A percentile compares a stretch with the other conserved stretches of the same genome.
phyloP scores from a whole-genome alignment of 306 rosid species.

The Cicer cuneatum region DNA sequence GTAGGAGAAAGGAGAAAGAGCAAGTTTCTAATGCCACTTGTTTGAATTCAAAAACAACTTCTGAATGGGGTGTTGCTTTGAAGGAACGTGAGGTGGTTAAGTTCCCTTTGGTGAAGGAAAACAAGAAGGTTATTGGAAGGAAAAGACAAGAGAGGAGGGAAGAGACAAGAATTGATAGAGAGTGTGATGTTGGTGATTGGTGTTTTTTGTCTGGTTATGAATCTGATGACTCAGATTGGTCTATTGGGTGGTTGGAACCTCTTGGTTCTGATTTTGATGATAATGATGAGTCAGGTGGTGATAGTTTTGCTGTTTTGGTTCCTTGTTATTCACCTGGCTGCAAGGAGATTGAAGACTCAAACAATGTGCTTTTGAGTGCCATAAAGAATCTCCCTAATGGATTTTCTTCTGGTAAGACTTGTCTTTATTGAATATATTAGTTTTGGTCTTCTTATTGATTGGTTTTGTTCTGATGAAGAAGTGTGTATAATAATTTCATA shows the following conservation, averaged over 20 bases:
- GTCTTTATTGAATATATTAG: neutral
- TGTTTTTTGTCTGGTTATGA: constrained; percentile 63
- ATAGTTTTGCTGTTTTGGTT: constrained; percentile 74
- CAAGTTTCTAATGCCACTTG: constrained; percentile 44
- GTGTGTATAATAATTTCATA: neutral
- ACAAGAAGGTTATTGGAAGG: neutral
- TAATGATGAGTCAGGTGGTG: neutral
- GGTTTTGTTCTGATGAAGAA: neutral
- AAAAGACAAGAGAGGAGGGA: neutral
- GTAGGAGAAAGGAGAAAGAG: constrained; percentile 56
- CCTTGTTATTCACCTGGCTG: constrained; percentile 73
- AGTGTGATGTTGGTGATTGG: constrained; percentile 52
- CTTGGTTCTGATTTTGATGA: constrained; percentile 65
- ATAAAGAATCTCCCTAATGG: constrained; percentile 64
- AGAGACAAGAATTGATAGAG: constrained; percentile 53
- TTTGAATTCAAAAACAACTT: too few relatives aligned
- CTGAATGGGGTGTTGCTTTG: constrained; percentile 7
- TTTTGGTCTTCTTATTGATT: neutral
- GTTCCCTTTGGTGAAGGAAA: constrained; percentile 28
- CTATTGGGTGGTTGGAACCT: constrained; percentile 89
- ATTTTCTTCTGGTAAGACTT: constrained; percentile 61
- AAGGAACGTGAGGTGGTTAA: constrained; percentile 30
- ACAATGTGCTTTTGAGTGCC: constrained; percentile 62
- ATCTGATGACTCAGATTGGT: constrained; percentile 81
- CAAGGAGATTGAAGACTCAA: constrained; percentile 61